Evolutionary conservation across 805 yeast genomes (phyloP).

Genomic region (Suhomyces kilbournensis): DNA sequence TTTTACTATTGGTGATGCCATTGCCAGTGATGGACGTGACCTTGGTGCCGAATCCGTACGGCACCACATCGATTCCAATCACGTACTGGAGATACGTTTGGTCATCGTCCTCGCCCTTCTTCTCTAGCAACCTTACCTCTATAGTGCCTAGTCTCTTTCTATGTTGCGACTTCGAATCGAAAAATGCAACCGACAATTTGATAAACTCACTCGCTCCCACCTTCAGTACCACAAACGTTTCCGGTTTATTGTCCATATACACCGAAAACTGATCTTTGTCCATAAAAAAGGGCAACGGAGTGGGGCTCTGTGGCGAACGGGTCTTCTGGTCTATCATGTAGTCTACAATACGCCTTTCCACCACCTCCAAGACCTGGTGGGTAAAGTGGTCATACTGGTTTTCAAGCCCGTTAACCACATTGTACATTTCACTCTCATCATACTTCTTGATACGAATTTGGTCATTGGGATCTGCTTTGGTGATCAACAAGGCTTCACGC

Average conservation of each 20-base stretch:
- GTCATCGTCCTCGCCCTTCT: background rate
- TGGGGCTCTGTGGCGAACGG: background rate
- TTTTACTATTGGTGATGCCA: background rate
- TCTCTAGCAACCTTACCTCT: conserved; percentile 28
- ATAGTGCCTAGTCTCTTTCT: conserved; percentile 30
- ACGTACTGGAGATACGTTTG: conserved; percentile 13
- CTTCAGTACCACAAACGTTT: conserved; percentile 23
- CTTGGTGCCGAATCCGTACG: conserved; percentile 13
- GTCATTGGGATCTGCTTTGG: conserved; percentile 4
- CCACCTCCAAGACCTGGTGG: conserved; percentile 22
- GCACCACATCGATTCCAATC: conserved; percentile 15
- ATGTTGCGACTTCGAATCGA: conserved; percentile 16
- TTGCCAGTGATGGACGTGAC: background rate
- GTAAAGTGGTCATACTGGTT: conserved; percentile 36
- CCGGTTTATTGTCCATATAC: conserved; percentile 21
- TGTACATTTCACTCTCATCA: conserved; percentile 30
- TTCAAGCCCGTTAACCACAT: conserved; percentile 35
- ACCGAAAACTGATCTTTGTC: conserved; percentile 34
- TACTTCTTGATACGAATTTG: conserved; percentile 24
- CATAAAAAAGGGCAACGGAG: conserved; percentile 15
- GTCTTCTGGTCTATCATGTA: conserved; percentile 14
- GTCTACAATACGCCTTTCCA: conserved; percentile 27
- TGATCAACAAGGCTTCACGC: conserved; percentile 13
- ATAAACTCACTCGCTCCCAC: conserved; percentile 24
- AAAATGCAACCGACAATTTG: conserved; percentile 35